Evolutionary conservation across 345 rosid species (phyloP).

Genomic region (Sisymbrium altissimum): DNA sequence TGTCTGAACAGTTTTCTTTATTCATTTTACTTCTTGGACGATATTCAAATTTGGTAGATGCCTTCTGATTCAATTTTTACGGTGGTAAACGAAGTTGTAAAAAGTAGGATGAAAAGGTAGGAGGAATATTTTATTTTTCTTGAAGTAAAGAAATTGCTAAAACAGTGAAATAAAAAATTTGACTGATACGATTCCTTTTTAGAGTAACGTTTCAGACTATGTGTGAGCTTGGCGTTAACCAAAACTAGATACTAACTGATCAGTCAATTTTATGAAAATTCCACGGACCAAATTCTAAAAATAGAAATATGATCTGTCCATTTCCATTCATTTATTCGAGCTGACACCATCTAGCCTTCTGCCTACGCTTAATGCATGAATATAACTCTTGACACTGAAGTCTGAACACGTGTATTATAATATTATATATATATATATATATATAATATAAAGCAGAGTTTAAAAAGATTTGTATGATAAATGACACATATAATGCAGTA

Average conservation of each 20-base stretch:
- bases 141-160: slow-evolving; percentile 13
- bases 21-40: slow-evolving; percentile 12
- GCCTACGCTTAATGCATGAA: slow-evolving; percentile 16
- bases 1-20: neutral
- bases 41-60: slow-evolving; percentile 15
- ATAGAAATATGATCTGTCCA: slow-evolving; percentile 23
- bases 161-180: slow-evolving; percentile 20
- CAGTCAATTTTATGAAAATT: slow-evolving; percentile 17
- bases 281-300: slow-evolving; percentile 16
- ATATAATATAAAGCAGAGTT: neutral
- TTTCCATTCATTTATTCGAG: slow-evolving; percentile 33
- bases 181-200: slow-evolving; percentile 19
- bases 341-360: slow-evolving; percentile 35
- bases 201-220: slow-evolving; percentile 18
- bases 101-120: slow-evolving; percentile 6
- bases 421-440: neutral
- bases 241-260: slow-evolving; percentile 20
- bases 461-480: neutral
- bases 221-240: slow-evolving; percentile 26
- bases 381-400: slow-evolving; percentile 14
- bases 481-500: neutral
- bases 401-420: neutral
- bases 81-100: slow-evolving; percentile 3
- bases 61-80: neutral
- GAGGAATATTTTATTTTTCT: slow-evolving; percentile 11